Evolutionary conservation across 768 basidiomycete species (phyloP).

Genomic region (Pleurotus pulmonarius): DNA sequence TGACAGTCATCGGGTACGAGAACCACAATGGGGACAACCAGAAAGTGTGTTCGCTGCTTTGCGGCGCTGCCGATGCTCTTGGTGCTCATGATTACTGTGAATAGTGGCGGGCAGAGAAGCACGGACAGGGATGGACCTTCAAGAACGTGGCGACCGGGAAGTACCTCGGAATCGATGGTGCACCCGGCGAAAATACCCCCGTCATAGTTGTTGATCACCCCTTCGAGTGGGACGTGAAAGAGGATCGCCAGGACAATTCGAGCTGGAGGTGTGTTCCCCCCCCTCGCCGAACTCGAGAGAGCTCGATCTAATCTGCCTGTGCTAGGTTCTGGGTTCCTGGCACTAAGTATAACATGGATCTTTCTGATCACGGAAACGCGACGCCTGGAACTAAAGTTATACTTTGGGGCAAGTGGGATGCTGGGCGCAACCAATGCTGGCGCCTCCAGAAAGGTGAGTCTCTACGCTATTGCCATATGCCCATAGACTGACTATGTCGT

Average conservation of each 20-base stretch:
- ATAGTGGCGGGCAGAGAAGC: neutral
- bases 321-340: neutral
- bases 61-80: no score
- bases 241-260: neutral
- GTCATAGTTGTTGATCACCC: neutral
- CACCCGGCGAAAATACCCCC: neutral
- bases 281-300: no score
- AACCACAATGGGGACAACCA: constrained; percentile 38
- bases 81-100: neutral
- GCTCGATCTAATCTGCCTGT: no score
- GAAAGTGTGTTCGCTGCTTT: constrained; percentile 19
- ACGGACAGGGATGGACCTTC: neutral
- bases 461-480: no score
- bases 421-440: constrained; percentile 42
- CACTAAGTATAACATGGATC: constrained; percentile 27
- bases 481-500: no score
- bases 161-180: neutral
- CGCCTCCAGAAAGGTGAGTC: constrained; percentile 19
- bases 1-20: constrained; percentile 36
- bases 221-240: neutral
- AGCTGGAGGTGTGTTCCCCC: neutral
- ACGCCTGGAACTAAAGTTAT: constrained; percentile 34
- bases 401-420: constrained; percentile 36
- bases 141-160: neutral
- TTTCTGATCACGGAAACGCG: constrained; percentile 39